phyloP scores from a whole-genome alignment of 495 filamentous ascomycete genomes.

The Hypoxylon crocopeplum region DNA sequence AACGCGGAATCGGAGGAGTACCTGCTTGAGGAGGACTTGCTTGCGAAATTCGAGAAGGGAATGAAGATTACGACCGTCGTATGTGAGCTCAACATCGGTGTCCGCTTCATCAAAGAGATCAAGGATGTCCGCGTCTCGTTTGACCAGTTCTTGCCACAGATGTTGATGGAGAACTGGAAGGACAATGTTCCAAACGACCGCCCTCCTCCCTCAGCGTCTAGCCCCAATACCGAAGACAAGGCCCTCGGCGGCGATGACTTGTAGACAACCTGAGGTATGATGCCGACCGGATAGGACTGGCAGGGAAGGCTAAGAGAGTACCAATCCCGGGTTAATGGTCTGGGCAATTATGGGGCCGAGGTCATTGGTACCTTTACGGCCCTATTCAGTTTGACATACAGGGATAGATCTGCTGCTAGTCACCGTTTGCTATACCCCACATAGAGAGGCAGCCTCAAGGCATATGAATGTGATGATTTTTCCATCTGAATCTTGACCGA shows the following conservation, averaged over 20 bases:
- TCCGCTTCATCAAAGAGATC: constrained; percentile 65
- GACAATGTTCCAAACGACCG: constrained; percentile 53
- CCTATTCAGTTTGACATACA: not conserved
- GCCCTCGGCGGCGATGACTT: constrained; percentile 16
- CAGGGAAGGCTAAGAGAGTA: not conserved
- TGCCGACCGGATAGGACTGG: not conserved
- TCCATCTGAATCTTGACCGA: too few species aligned
- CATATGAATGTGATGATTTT: constrained; percentile 22
- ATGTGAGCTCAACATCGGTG: constrained; percentile 65
- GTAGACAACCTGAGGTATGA: constrained; percentile 5
- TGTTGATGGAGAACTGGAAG: constrained; percentile 72
- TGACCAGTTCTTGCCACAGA: constrained; percentile 72
- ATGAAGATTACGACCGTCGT: constrained; percentile 77
- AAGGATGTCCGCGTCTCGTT: constrained; percentile 62
- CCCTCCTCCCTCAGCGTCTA: constrained; percentile 43
- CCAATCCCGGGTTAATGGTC: not conserved
- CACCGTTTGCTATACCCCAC: constrained; percentile 29
- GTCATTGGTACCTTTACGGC: not conserved
- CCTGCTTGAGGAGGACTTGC: constrained; percentile 69
- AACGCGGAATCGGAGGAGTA: constrained; percentile 53
- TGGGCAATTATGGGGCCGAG: not conserved
- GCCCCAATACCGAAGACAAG: constrained; percentile 34
- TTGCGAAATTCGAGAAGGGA: constrained; percentile 69
- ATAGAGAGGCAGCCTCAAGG: constrained; percentile 25
- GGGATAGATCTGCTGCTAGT: constrained; percentile 4